Evolutionary conservation across 805 yeast species (phyloP), one percentile per base, ranked within the genome.

Genomic region (Candida takata): DNA sequence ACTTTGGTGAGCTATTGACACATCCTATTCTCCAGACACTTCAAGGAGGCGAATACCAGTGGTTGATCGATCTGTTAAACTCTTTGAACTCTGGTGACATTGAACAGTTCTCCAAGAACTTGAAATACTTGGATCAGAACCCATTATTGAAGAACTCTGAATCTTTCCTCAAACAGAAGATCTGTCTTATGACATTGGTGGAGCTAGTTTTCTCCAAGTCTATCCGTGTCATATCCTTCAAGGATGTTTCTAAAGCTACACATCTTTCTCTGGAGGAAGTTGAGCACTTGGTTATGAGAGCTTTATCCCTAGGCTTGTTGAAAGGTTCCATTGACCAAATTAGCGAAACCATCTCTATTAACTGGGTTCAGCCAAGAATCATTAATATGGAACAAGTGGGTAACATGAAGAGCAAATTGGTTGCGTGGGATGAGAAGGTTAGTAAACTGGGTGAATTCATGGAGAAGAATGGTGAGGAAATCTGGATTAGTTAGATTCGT

Each of bases 311-410:
- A 38, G 84, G 84, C 13, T 69, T 92, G 47, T 71, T 92, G 52
- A 77, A 77, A 58, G 98, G 98, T n/a, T 69, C 74, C 34, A 90
- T 92, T 49, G 95, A 92, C 57, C 95, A 92, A 64, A 84, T 87
- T 29, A 74, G 75, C 33, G 75, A 80, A 57, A 65, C 80, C 11
- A 83, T 92, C 38, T 77, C 81, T 24, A 78, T 92, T 32, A 77
- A 83, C 19, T 92, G 98, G 98, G 80, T 90, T 43, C 97, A 92
- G 67, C 97, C 98, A 40, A 73, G 97, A 52, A 84, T 87, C 37
- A 80, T 92, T 71, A 85, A 85, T 52, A 69, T 67, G 44, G 74
- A 74, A 29, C 98, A 92, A 67, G 82, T 90, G 40, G 72, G 69
- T 38, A 69, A 70, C 29, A 85, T 92, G 83, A 77, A 77, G 45